Percentiles rank a stretch among this genome's conserved stretches.
These are phyloP conservation scores for Collybia sordida DNA, from an alignment of 768 basidiomycete genomes.

Conservation along the genomic window DNA sequence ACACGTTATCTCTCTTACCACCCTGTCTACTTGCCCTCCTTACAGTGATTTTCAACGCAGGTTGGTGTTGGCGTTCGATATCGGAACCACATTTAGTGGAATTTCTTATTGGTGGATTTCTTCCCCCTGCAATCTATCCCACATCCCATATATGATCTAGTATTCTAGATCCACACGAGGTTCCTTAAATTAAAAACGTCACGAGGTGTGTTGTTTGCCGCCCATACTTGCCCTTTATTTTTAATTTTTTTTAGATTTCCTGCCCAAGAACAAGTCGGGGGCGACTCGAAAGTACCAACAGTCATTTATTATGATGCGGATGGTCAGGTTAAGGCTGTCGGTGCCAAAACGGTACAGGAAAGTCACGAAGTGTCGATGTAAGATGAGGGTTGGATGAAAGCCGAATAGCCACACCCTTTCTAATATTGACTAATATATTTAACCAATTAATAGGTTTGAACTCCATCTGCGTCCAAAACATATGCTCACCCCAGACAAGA, in stretches of 20 bases:
- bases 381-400: background rate
- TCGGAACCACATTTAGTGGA: background rate
- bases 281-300: constrained; percentile 43
- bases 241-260: constrained; percentile 35
- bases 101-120: background rate
- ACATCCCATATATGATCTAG: constrained; percentile 9
- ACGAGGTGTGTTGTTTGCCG: constrained; percentile 27
- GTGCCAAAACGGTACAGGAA: constrained; percentile 42
- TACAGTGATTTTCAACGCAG: background rate
- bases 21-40: background rate
- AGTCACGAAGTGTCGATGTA: constrained; percentile 34
- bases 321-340: constrained; percentile 38
- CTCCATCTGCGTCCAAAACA: background rate
- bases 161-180: constrained; percentile 38
- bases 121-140: no score
- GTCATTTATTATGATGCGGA: constrained; percentile 43
- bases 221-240: no score
- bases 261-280: constrained; percentile 40
- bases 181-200: constrained; percentile 43
- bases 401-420: background rate
- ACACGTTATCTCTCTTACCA: background rate
- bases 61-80: background rate
- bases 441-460: background rate
- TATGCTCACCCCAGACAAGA: background rate
- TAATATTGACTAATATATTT: background rate